These are phyloP conservation scores for Penicillium simplicissimum DNA, from an alignment of 495 filamentous ascomycete genomes.

Conservation along the genomic window DNA sequence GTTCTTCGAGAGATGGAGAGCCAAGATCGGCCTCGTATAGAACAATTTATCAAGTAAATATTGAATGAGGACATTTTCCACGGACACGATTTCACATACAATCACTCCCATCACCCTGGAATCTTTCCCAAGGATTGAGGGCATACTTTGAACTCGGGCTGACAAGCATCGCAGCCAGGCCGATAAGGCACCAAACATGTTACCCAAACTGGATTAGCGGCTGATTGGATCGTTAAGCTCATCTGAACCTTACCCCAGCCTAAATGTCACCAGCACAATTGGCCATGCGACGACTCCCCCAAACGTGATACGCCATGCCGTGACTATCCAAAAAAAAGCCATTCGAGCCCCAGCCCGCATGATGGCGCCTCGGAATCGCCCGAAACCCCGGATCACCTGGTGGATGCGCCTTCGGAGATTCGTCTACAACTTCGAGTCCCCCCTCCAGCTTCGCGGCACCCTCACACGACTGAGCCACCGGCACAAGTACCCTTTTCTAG, in stretches of 20 bases:
- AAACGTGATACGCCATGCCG: not conserved
- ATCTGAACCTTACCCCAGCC: not conserved
- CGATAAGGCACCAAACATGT: constrained; percentile 3
- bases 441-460: constrained; percentile 28
- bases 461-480: constrained; percentile 26
- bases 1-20: not conserved
- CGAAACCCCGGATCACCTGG: constrained; percentile 20
- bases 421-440: constrained; percentile 26
- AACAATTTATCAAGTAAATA: too few species aligned
- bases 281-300: constrained; percentile 1
- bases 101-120: too few species aligned
- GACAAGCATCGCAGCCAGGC: not conserved
- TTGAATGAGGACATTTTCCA: too few species aligned
- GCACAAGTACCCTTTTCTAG: constrained; percentile 26
- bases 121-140: not conserved
- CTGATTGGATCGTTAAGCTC: not conserved
- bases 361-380: constrained; percentile 17
- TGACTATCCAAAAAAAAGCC: not conserved
- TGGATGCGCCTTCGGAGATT: constrained; percentile 27
- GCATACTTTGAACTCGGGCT: not conserved
- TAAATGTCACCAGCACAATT: not conserved
- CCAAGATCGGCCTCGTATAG: too few species aligned
- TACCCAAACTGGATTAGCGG: not conserved
- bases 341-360: not conserved
- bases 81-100: too few species aligned